These are phyloP conservation scores for Monosporascus cannonballus DNA, from an alignment of 2,329 filamentous ascomycete genomes.

Conservation along the genomic window DNA sequence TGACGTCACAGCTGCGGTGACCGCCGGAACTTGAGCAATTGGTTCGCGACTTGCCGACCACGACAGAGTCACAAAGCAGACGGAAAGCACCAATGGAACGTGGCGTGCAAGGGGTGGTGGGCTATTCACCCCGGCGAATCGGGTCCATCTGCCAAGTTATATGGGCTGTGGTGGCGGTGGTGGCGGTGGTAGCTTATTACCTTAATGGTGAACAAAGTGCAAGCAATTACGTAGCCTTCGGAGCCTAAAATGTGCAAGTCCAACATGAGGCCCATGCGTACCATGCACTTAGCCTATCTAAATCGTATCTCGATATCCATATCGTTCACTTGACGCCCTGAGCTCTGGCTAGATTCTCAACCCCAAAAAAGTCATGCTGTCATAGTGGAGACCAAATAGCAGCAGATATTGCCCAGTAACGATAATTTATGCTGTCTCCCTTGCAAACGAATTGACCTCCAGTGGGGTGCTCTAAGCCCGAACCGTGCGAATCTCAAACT, in stretches of 20 bases:
- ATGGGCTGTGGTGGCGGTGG: neutral
- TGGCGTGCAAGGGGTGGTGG: no score
- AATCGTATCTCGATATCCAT: neutral
- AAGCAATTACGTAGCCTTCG: neutral
- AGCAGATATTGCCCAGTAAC: constrained; percentile 5
- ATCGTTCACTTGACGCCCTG: neutral
- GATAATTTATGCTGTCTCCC: constrained; percentile 1
- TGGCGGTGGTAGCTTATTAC: neutral
- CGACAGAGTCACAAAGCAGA: constrained; percentile 9
- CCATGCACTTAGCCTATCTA: neutral
- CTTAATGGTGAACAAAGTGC: neutral
- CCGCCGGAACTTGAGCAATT: neutral
- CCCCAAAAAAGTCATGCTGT: constrained; percentile 17
- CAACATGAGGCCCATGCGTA: no score
- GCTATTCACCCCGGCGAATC: no score
- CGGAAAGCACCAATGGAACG: neutral
- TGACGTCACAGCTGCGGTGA: constrained; percentile 10
- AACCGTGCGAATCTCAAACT: constrained; percentile 2
- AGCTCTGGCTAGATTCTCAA: constrained; percentile 4
- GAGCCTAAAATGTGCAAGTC: neutral
- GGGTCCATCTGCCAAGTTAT: neutral
- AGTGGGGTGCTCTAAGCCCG: constrained; percentile 3
- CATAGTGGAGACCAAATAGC: constrained; percentile 6
- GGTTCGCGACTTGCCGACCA: neutral
- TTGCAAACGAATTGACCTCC: constrained; percentile 7